Evolutionary conservation across 257 asterid genomes (phyloP).

Genomic region (Gentiana dahurica): DNA sequence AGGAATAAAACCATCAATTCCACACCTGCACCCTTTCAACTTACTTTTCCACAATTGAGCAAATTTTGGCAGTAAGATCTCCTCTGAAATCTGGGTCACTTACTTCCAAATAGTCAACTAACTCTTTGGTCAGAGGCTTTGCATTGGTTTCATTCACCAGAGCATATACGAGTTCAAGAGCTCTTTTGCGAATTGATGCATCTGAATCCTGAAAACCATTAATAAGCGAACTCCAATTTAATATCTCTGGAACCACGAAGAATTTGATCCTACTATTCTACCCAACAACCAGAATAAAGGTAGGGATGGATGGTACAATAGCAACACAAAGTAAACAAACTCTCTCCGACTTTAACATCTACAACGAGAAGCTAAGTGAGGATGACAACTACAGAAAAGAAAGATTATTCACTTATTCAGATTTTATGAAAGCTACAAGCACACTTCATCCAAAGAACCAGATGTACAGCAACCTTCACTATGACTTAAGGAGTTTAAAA

Average conservation of each 20-base stretch:
- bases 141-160: conserved; percentile 84
- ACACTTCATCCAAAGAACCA: no score
- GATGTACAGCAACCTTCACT: no score
- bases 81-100: conserved; percentile 89
- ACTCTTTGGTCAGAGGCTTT: conserved; percentile 79
- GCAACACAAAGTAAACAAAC: not conserved
- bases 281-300: not conserved
- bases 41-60: conserved; percentile 97
- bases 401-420: no score
- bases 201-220: conserved; percentile 72
- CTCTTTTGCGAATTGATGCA: conserved; percentile 98
- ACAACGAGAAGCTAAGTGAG: no score
- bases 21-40: conserved; percentile 17
- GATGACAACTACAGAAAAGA: no score
- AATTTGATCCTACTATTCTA: not conserved
- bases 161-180: conserved; percentile 91
- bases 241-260: not conserved
- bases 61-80: conserved; percentile 87
- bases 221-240: not conserved
- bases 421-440: no score
- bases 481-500: no score
- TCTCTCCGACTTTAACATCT: not conserved
- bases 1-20: not conserved
- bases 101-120: conserved; percentile 76
- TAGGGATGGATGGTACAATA: not conserved